These are phyloP conservation scores for Jacaranda mimosifolia DNA, from an alignment of 257 asterid genomes.

Conservation along the genomic window DNA sequence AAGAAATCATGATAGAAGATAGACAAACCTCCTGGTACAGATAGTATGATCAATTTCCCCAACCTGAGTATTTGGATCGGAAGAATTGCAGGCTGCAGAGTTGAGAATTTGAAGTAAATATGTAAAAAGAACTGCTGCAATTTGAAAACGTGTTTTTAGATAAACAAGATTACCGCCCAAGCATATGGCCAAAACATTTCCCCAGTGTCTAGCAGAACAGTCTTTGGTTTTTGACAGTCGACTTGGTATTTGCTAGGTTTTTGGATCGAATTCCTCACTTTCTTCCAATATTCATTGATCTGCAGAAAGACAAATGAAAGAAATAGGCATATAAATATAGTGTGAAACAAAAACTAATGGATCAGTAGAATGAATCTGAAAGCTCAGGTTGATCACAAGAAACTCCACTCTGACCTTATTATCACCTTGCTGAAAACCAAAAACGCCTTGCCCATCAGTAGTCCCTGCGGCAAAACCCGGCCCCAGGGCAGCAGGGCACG, in stretches of 20 bases:
- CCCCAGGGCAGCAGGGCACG: conserved; percentile 78
- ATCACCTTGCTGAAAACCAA: conserved; percentile 71
- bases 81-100: conserved; percentile 62
- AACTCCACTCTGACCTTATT: conserved; percentile 45
- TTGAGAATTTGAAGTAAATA: background rate
- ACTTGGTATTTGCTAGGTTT: conserved; percentile 67
- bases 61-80: conserved; percentile 71
- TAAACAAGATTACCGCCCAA: conserved; percentile 64
- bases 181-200: conserved; percentile 69
- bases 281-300: conserved; percentile 66
- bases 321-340: background rate
- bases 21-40: conserved; percentile 66
- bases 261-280: conserved; percentile 49
- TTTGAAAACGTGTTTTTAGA: background rate
- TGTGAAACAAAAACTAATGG: background rate
- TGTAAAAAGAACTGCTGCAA: background rate
- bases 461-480: conserved; percentile 79
- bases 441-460: conserved; percentile 78
- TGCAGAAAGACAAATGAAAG: conserved; percentile 11
- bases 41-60: conserved; percentile 55
- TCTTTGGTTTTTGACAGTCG: conserved; percentile 66
- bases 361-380: background rate
- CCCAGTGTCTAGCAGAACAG: conserved; percentile 64
- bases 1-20: background rate
- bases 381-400: conserved; percentile 3